A percentile compares a stretch with the other conserved stretches of the same genome.
Conservation (phyloP, 1,284 basidiomycete genomes). For the Ceratorhiza oryzae-sativae region DNA sequence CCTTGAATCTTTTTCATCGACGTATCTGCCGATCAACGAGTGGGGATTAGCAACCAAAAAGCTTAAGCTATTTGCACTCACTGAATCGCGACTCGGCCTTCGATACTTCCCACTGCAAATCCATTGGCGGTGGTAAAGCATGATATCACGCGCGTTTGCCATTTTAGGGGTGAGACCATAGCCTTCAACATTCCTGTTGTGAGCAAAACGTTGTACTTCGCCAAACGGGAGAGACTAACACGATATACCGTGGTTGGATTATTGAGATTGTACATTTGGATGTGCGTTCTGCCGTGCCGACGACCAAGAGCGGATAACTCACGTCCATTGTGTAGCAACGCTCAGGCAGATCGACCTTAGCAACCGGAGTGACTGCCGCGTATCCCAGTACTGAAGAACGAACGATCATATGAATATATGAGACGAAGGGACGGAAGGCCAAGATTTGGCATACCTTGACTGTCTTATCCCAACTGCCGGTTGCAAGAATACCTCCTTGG, state of each 20-base stretch:
- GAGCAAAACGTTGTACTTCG: no score
- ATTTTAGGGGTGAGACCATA: constrained; percentile 85
- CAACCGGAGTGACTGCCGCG: constrained; percentile 77
- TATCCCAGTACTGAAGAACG: constrained; percentile 83
- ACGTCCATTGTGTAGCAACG: constrained; percentile 90
- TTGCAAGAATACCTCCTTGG: constrained; percentile 73
- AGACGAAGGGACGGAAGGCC: neutral
- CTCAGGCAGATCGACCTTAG: constrained; percentile 84
- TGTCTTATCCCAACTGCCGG: constrained; percentile 93
- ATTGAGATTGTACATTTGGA: constrained; percentile 86
- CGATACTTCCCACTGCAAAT: constrained; percentile 92
- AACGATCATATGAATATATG: neutral
- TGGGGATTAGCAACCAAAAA: neutral
- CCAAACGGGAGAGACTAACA: constrained; percentile 53
- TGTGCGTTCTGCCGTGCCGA: constrained; percentile 94
- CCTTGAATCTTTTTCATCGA: constrained; percentile 78
- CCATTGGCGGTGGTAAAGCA: constrained; percentile 85
- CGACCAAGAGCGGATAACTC: constrained; percentile 86
- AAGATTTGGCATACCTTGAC: constrained; percentile 64
- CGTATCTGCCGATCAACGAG: constrained; percentile 62
- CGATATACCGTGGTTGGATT: constrained; percentile 81
- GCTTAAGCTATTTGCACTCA: constrained; percentile 55
- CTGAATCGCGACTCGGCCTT: constrained; percentile 97
- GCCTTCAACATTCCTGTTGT: constrained; percentile 55
- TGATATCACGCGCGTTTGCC: constrained; percentile 90